Evolutionary conservation across 768 basidiomycete species (phyloP).

Genomic region (Fomitopsis serialis): DNA sequence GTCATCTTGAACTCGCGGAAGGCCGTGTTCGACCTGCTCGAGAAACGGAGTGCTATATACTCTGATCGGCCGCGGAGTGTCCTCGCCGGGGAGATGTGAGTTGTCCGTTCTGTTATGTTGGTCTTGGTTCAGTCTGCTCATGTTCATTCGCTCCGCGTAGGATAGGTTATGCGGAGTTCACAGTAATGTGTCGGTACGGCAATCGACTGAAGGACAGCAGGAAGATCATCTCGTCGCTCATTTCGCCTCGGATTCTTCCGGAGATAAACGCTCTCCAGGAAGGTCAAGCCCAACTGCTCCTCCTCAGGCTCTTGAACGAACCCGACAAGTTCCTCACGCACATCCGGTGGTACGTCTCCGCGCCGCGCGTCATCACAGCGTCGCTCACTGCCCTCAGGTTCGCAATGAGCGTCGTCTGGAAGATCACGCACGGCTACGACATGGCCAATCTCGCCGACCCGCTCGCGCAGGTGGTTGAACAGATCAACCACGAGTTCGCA

Average conservation of each 20-base stretch:
- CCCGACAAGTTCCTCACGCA: conserved; percentile 9
- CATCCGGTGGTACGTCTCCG: conserved; percentile 9
- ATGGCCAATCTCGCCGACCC: conserved; percentile 12
- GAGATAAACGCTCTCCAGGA: not conserved
- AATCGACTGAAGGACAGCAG: conserved; percentile 12
- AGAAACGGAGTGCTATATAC: conserved; percentile 16
- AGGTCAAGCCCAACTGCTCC: not conserved
- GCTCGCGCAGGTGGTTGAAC: conserved; percentile 20
- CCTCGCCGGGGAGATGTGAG: conserved; percentile 67
- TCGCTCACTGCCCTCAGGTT: conserved; percentile 22
- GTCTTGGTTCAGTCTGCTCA: too few species aligned
- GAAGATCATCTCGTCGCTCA: conserved; percentile 8
- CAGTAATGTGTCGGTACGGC: conserved; percentile 14
- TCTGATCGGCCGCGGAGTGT: conserved; percentile 31
- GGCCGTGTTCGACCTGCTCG: conserved; percentile 14
- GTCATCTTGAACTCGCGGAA: conserved; percentile 9
- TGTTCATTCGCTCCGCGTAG: not conserved
- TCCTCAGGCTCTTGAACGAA: conserved; percentile 4
- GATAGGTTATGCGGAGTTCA: conserved; percentile 8
- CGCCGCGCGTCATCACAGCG: conserved; percentile 8
- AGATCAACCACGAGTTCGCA: conserved; percentile 18
- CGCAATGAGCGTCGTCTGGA: conserved; percentile 22
- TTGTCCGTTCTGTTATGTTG: too few species aligned
- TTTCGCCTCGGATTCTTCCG: not conserved
- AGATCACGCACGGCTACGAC: conserved; percentile 1